Conservation (phyloP, 495 filamentous ascomycete species). For the Aspergillus carlsbadensis region DNA sequence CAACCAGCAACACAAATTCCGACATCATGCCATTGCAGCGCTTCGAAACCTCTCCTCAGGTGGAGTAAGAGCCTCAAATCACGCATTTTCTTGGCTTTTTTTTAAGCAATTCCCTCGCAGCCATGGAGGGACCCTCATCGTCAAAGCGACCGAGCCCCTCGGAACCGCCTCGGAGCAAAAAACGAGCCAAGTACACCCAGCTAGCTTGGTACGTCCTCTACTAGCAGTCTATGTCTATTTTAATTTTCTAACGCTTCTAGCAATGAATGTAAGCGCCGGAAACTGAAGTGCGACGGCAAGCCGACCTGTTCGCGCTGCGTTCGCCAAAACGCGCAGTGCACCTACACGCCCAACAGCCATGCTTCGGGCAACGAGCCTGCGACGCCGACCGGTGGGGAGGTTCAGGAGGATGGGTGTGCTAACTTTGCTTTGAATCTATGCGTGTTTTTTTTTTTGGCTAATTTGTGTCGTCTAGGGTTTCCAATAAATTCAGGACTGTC, state of each 20-base stretch:
- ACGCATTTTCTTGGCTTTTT: not conserved
- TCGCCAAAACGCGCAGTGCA: constrained; percentile 60
- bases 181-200: constrained; percentile 41
- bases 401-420: constrained; percentile 26
- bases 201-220: constrained; percentile 34
- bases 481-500: constrained; percentile 24
- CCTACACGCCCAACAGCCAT: constrained; percentile 48
- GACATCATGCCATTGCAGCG: not conserved
- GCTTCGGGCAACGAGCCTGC: constrained; percentile 7
- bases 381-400: constrained; percentile 7
- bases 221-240: not conserved
- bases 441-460: not conserved
- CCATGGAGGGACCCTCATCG: constrained; percentile 8
- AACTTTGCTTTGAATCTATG: not conserved
- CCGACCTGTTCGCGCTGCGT: constrained; percentile 74
- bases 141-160: constrained; percentile 8
- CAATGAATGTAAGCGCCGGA: constrained; percentile 87
- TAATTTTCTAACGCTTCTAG: constrained; percentile 25
- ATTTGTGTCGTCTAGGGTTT: constrained; percentile 17
- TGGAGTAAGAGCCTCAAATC: not conserved
- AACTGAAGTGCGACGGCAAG: constrained; percentile 89
- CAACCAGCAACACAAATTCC: not conserved
- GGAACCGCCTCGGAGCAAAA: constrained; percentile 28
- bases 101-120: not conserved
- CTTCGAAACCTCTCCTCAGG: not conserved